Evolutionary conservation across 2,329 filamentous ascomycete species (phyloP), one percentile per base, ranked within the genome.

Genomic region (Monosporascus sp.): DNA sequence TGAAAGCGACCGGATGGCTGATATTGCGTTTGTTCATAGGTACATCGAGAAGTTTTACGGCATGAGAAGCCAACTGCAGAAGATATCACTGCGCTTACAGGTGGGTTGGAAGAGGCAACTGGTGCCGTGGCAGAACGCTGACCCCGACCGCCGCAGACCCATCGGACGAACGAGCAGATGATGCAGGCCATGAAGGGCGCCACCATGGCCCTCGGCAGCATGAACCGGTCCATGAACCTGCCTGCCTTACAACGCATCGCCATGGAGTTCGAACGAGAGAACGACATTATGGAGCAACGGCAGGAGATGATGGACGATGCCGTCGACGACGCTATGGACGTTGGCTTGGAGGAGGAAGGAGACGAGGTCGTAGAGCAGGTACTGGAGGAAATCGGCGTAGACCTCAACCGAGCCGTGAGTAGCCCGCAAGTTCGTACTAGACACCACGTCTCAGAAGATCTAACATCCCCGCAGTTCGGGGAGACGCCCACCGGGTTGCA

Each of bases 291-390:
- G 94, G 94, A 99, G 64, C 91, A 97, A 74, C 84, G 94, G 59
- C 92, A 97, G 71, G 94, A 97, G 72, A 97, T 99, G 89, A 97
- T 99, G 94, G 93, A 97, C 68, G 94, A 97, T 72, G 93, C 91
- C 20, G 94, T 99, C 55, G 94, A 99, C 68, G 94, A 99, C 70
- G 92, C 93, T 49, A 97, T 94, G 64, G 94, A 95, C 24, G 78
- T 96, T 38, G 84, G 83, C 17, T 85, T 96, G 56, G 94, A 99
- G 67, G 94, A 96, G 64, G 94, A 97, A 70, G 90, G 92, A 37
- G 94, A 99, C 63, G 94, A 99, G 69, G 89, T 97, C 14, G 91
- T 99, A 37, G 95, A 96, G 65, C 91, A 97, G 72, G 90, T 99
- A 5, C 73, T 99, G 65, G 94, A 97, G 68, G 94, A 97, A 74